Evolutionary conservation across 2,329 filamentous ascomycete genomes (phyloP), one percentile per base, ranked within the genome.

Genomic region (Fusarium pseudograminearum): DNA sequence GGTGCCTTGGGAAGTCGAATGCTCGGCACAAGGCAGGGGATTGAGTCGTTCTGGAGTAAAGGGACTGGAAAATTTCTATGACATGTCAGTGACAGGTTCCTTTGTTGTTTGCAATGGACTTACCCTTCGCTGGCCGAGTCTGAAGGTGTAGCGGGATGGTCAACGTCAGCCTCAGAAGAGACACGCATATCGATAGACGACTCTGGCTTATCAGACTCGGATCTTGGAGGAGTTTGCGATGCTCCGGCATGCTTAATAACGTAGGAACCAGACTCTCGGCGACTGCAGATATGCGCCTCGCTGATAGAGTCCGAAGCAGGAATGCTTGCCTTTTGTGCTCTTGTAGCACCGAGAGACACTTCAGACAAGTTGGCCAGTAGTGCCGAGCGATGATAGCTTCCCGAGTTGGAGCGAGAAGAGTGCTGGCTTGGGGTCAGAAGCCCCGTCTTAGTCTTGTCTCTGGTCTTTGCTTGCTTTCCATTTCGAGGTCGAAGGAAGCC

Each of bases 401-500:
- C 68, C 0, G 67, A 56, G 22, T 74, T 75, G 24, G 76, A 78
- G 11, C 72, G 67, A 11, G 73, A 72, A 4, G 77, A 77, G 5
- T 67, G 40, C 12, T 75, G 52, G 24, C 72, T 73, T 6, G 77
- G 74, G 2, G 77, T 74, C 9, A 70, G 47, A 6, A 73, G 51
- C 4, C 73, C 71, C 4, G 76, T 73, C 3, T 77, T 72, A 3
- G 66, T 67, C 9, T 70, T 69, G 15, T 61, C 58, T 28, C 54
- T 73, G 7, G 51, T 58, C 44, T 71, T 61, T 9, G 66, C 64
- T 6, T 73, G 57, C 45, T 69, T 75, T 12, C 70, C 61, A 46
- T 77, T 77, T 52, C 82, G 81, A 28, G 78, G 76, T 36, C 81
- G 77, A 52, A 87, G 81, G 46, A 87, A 80, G 5, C 80, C 80